Evolutionary conservation across 202 grass and related monocot genomes (phyloP).

Genomic region (Bolboschoenoplectus hybrid): DNA sequence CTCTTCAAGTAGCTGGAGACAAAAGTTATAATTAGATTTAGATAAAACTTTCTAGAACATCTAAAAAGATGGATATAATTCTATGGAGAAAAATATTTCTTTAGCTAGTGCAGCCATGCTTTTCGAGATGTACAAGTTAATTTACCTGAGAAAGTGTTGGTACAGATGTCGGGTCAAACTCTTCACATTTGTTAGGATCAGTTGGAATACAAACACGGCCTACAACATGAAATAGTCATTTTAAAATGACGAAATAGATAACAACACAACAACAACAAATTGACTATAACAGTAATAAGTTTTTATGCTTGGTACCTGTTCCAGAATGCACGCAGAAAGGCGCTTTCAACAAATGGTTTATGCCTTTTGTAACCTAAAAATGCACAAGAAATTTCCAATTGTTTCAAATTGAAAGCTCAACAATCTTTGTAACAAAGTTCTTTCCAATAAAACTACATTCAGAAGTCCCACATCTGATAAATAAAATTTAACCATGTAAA

Average conservation of each 20-base stretch:
- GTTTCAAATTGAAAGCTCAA: conserved; percentile 19
- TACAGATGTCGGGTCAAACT: conserved; percentile 79
- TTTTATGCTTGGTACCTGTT: conserved; percentile 56
- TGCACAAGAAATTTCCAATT: background rate
- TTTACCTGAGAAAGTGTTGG: conserved; percentile 67
- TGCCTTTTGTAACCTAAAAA: conserved; percentile 85
- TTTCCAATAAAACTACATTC: conserved; percentile 1
- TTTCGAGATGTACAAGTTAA: background rate
- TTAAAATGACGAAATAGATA: conserved; percentile 21
- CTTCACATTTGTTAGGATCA: conserved; percentile 74
- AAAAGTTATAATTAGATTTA: conserved; percentile 33
- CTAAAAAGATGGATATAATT: conserved; percentile 6
- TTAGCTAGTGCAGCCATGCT: conserved; percentile 2
- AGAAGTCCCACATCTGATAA: background rate
- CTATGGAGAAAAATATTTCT: background rate
- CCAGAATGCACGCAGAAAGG: conserved; percentile 89
- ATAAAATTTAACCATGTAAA: background rate
- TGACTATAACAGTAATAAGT: background rate
- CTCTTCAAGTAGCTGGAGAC: conserved; percentile 73
- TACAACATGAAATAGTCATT: conserved; percentile 42
- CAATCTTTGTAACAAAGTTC: background rate
- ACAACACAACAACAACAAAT: conserved; percentile 1
- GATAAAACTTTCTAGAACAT: conserved; percentile 30
- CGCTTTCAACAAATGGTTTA: conserved; percentile 95
- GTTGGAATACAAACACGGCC: conserved; percentile 88